Base-by-base conservation (phyloP, 768 basidiomycete species). In the Lactifluus echinatus region DNA sequence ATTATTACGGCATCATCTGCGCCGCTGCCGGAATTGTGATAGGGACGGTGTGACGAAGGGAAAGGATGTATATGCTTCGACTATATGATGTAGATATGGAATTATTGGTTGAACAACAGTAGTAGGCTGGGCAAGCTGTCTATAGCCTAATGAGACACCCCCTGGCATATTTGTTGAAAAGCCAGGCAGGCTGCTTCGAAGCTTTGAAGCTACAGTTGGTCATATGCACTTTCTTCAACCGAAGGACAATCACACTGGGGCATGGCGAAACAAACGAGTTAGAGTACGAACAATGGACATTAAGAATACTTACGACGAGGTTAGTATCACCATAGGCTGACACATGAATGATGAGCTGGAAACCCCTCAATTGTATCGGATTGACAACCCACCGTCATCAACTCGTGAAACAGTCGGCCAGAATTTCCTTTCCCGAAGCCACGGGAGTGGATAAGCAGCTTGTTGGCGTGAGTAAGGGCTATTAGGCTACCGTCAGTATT, bases 331-430 rank as follows among this genome's bases (percentile, higher is more conserved):
- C 95, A 66, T 89, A 94, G 10, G 92, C 92, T 94, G 45, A 48
- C 24, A 28, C 34, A 50, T 12, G n/a, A 24, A 59, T 56, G 15
- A 58, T 33, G 55, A 19, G 23, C 17, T 34, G 31, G 26, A 42
- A 19, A 15, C 3, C 47, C 36, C 21, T 6, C 1, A 34, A 26
- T 11, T n/a, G 42, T 26, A 37, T 43, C 37, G 6, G 45, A 45
- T 33, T 24, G 8, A n/a, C 8, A 43, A 71, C 85, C 67, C 68
- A 93, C 92, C 88, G 75, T 97, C 95, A 66, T 97, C 94, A 50
- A 99, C 81, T 46, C 95, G 79, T 4, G 89, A 86, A 42, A 94
- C 88, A 4, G 89, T 79, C 0, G 96, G 95, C 96, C 96, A 99
- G 74, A 97, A 95, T 73, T 99, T 99, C 75, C 81, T 87, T 71